phyloP scores from a whole-genome alignment of 106 monocot species.

The Acorus gramineus region DNA sequence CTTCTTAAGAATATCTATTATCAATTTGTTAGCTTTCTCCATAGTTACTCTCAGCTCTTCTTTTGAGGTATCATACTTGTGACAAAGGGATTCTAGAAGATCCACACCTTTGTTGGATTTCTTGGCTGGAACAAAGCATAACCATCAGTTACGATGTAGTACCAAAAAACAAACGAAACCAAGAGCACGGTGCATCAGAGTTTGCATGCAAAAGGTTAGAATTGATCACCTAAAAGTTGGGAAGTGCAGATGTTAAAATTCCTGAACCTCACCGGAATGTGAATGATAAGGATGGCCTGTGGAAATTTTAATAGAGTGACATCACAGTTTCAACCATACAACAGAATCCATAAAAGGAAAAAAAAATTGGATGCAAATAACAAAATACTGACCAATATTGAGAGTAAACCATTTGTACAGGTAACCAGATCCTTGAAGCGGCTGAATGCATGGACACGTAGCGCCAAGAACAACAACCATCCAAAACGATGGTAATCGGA shows the following conservation, averaged over 20 bases:
- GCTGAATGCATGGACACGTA: background rate
- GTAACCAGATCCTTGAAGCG: background rate
- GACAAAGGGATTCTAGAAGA: background rate
- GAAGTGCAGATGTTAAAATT: background rate
- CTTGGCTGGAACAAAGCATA: background rate
- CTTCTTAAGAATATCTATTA: background rate
- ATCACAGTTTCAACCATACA: background rate
- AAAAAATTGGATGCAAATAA: background rate
- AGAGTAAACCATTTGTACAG: background rate
- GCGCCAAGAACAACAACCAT: background rate
- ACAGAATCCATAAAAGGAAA: no score
- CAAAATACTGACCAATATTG: background rate
- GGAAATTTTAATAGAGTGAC: background rate
- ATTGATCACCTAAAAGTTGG: background rate
- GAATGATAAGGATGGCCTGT: background rate
- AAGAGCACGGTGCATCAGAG: background rate
- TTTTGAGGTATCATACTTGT: background rate
- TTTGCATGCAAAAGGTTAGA: background rate
- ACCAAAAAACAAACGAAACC: background rate
- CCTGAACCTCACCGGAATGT: background rate
- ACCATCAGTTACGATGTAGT: background rate
- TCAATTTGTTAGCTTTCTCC: background rate
- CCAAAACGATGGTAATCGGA: background rate
- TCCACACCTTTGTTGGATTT: background rate
- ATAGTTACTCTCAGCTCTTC: background rate